Evolutionary conservation across 345 rosid species (phyloP).

Genomic region (Eucalyptus erythrocorys): DNA sequence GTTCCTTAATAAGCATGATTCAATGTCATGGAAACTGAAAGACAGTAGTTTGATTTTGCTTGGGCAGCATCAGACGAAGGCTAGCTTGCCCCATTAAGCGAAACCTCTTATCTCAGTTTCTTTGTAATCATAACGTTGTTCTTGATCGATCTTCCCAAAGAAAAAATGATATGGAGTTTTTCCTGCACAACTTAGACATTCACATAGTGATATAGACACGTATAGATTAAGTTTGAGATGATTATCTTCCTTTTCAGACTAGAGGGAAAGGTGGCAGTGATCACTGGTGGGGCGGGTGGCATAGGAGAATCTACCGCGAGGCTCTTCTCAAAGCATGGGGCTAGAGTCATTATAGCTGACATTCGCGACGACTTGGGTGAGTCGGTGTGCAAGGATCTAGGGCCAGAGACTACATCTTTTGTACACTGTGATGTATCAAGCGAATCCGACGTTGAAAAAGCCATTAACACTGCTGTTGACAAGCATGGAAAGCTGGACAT

Average conservation of each 20-base stretch:
- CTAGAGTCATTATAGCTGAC: constrained; percentile 1
- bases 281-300: constrained; percentile 5
- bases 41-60: neutral
- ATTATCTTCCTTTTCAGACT: neutral
- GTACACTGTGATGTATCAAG: neutral
- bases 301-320: neutral
- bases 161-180: neutral
- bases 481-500: neutral
- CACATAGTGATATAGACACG: neutral
- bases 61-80: neutral
- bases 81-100: neutral
- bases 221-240: neutral
- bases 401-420: neutral
- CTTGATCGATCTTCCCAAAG: neutral
- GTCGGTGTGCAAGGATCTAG: neutral
- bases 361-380: neutral
- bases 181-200: neutral
- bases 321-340: neutral
- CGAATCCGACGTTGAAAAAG: neutral
- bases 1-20: neutral
- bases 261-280: neutral
- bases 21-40: neutral
- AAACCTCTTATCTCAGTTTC: neutral
- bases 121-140: neutral
- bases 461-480: neutral